Base-by-base conservation (phyloP, 139 green algal species). In the Axilococcus clingmanii region DNA sequence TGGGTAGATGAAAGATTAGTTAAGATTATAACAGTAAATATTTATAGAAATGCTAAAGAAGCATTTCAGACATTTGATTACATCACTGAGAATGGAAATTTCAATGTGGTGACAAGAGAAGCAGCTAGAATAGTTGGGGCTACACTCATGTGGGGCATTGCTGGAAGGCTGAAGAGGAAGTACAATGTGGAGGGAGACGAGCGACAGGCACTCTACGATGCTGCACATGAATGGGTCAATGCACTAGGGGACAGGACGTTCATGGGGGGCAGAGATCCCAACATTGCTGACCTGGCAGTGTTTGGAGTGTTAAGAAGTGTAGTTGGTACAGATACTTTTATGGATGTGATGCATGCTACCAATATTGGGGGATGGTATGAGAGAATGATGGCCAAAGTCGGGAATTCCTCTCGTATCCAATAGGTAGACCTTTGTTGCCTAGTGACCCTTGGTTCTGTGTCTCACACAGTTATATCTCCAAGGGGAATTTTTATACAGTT, bases 1-100 rank as follows among this genome's bases (percentile, higher is more conserved):
- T 98, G 91, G 91, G 90, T 95, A 53, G 87, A 98, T 49, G 79
- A 88, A 4, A 67, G 79, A 41, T 69, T 97, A 34, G 90, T 99
- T 25, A 60, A 59, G 15, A 55, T 80, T 30, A 66, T 99, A 22
- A 97, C 92, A 15, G 79, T 88, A 37, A 99, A 99, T 78, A 97
- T 99, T 60, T 99, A 99, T 74, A 77, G 89, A 61, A 92, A 68
- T 40, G 44, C 42, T 51, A 74, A 65, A 17, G 86, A 94, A 63
- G 70, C 78, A 0, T 84, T 69, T 57, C 57, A 86, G 38, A 91
- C 84, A 4, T 93, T 94, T 71, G 70, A 81, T 37, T 94, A 94
- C 81, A 88, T 95, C 65, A 75, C 78, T 1, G 48, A 82, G 48
- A 63, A 82, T 48, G 87, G 80, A 16, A 87, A 91, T 52, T 90